Conservation (phyloP, 2,329 filamentous ascomycete genomes). For the Pseudogymnoascus pannorum region DNA sequence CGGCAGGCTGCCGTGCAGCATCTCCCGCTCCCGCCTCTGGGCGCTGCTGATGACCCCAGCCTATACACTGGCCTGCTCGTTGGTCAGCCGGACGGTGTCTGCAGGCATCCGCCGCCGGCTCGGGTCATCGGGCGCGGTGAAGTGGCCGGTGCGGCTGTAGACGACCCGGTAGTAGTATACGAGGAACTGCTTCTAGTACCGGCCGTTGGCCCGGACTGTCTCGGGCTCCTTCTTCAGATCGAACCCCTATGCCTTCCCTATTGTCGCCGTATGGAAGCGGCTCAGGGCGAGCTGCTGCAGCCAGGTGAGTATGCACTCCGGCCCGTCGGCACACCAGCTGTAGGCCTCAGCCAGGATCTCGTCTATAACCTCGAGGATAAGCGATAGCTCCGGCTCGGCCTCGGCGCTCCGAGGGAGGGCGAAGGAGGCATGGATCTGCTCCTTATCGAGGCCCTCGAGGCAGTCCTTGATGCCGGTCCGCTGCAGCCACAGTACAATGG, state of each 20-base stretch:
- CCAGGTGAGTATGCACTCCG: constrained; percentile 12
- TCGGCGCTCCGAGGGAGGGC: constrained; percentile 8
- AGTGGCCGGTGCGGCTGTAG: too few relatives aligned
- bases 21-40: too few relatives aligned
- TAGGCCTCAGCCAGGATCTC: constrained; percentile 13
- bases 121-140: too few relatives aligned
- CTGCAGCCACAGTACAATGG: constrained; percentile 12
- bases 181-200: too few relatives aligned
- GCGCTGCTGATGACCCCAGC: too few relatives aligned
- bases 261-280: not conserved
- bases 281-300: not conserved
- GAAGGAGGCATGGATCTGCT: constrained; percentile 13
- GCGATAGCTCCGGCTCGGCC: constrained; percentile 11
- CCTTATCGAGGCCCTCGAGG: constrained; percentile 10
- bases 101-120: too few relatives aligned
- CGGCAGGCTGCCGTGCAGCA: too few relatives aligned
- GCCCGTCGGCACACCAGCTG: constrained; percentile 13
- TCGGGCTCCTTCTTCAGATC: constrained; percentile 9
- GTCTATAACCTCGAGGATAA: constrained; percentile 14
- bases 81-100: too few relatives aligned
- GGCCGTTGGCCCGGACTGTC: constrained; percentile 2
- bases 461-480: constrained; percentile 12
- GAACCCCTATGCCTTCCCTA: not conserved
- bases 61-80: too few relatives aligned
- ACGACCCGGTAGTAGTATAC: too few relatives aligned